A percentile compares a stretch with the other conserved stretches of the same genome.
Conservation (phyloP, 495 filamentous ascomycete genomes). For the Letharia lupina region DNA sequence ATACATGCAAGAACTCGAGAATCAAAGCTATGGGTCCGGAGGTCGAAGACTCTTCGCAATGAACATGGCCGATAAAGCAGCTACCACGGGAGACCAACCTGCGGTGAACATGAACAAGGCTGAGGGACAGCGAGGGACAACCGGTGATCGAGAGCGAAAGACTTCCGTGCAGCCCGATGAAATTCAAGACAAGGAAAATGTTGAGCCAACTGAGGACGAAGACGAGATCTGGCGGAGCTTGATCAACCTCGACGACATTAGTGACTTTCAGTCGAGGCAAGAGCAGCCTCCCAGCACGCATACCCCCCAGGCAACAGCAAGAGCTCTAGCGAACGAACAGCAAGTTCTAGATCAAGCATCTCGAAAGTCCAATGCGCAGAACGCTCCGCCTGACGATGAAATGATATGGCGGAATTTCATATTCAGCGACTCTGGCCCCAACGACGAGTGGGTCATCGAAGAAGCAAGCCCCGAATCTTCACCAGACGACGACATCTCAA, state of each 20-base stretch:
- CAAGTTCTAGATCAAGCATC: not conserved
- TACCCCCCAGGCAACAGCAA: not conserved
- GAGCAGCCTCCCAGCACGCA: not conserved
- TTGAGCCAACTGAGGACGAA: not conserved
- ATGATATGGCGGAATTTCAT: conserved; percentile 21
- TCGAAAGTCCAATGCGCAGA: not conserved
- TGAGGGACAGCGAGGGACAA: not conserved
- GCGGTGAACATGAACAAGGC: not conserved
- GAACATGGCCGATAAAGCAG: not conserved
- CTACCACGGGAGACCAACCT: not conserved
- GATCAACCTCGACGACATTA: not conserved
- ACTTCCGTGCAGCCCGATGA: not conserved
- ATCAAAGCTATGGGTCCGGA: not conserved
- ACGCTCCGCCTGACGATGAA: conserved; percentile 18
- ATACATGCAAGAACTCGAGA: not conserved
- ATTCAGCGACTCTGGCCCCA: conserved; percentile 20
- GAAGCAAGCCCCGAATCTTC: not conserved
- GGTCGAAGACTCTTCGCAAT: too few relatives aligned
- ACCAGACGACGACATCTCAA: not conserved
- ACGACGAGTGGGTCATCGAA: conserved; percentile 17
- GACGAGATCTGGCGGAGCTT: conserved; percentile 11
- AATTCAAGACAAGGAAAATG: not conserved
- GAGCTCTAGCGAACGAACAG: not conserved
- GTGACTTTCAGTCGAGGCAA: not conserved
- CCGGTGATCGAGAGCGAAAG: not conserved